A percentile compares a stretch with the other conserved stretches of the same genome.
Evolutionary conservation across 768 basidiomycete genomes (phyloP).

Genomic region (Phlebiopsis gigantea): DNA sequence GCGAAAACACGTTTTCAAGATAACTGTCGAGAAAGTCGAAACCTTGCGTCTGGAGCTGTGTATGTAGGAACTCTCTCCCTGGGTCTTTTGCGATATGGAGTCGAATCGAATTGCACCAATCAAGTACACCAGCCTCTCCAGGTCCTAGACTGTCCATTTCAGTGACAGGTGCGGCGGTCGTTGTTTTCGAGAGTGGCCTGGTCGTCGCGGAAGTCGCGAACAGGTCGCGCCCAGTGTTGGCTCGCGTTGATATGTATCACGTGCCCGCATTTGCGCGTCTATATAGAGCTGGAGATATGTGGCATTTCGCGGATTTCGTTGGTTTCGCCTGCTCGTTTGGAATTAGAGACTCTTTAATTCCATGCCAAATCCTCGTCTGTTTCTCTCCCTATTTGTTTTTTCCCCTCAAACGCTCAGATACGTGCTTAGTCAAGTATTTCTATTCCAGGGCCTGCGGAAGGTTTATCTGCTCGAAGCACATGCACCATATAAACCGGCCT

Average conservation of each 20-base stretch:
- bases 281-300: no score
- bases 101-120: slow-evolving; percentile 67
- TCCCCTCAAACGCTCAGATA: not conserved
- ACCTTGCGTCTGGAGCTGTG: slow-evolving; percentile 70
- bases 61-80: slow-evolving; percentile 63
- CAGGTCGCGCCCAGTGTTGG: not conserved
- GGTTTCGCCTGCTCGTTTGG: not conserved
- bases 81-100: slow-evolving; percentile 68
- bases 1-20: slow-evolving; percentile 62
- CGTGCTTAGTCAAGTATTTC: not conserved
- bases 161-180: not conserved
- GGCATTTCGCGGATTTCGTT: not conserved
- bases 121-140: slow-evolving; percentile 45
- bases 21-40: slow-evolving; percentile 80
- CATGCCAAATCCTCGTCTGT: no score
- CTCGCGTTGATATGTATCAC: not conserved
- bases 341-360: not conserved
- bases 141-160: slow-evolving; percentile 19
- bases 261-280: no score
- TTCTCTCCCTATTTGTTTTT: no score
- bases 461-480: not conserved
- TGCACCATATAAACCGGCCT: not conserved
- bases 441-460: not conserved
- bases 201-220: not conserved
- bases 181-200: not conserved